phyloP scores from a whole-genome alignment of 805 yeast species.

The Candida ulmi region DNA sequence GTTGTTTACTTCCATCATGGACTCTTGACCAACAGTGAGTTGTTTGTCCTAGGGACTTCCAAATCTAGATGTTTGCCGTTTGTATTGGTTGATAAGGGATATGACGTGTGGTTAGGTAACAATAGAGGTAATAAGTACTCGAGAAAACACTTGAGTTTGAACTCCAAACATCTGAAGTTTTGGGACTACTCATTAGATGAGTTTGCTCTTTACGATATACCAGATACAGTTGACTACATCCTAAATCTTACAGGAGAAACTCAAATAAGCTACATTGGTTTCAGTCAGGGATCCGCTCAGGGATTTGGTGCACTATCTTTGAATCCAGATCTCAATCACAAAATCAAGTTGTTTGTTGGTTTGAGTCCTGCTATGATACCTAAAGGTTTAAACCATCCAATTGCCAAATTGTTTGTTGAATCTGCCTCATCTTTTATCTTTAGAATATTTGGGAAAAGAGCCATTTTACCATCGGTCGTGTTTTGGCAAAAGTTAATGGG shows the following conservation, averaged over 20 bases:
- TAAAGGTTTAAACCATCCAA: constrained; percentile 68
- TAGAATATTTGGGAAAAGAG: constrained; percentile 65
- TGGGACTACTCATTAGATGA: constrained; percentile 94
- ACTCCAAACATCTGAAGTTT: constrained; percentile 38
- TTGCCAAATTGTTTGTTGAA: constrained; percentile 69
- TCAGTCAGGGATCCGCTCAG: constrained; percentile 93
- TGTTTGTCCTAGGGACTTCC: constrained; percentile 43
- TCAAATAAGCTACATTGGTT: constrained; percentile 70
- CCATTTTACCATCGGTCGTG: constrained; percentile 62
- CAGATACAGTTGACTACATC: constrained; percentile 73
- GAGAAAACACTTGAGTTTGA: constrained; percentile 20
- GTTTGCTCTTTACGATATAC: constrained; percentile 86
- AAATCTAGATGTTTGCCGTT: constrained; percentile 54
- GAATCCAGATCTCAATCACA: constrained; percentile 54
- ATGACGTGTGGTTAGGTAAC: constrained; percentile 93
- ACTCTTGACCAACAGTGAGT: constrained; percentile 69
- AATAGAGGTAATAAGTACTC: constrained; percentile 92
- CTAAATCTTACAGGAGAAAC: constrained; percentile 40
- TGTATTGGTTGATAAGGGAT: constrained; percentile 69
- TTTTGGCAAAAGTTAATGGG: constrained; percentile 77
- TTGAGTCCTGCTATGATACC: constrained; percentile 95
- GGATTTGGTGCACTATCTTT: constrained; percentile 77
- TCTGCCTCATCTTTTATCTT: constrained; percentile 68
- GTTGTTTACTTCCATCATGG: constrained; percentile 83
- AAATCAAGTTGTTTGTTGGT: constrained; percentile 60